Percentiles rank a stretch among this genome's conserved stretches.
These are phyloP conservation scores for Xerocomus brunneocitrinus DNA, from an alignment of 768 basidiomycete genomes.

Conservation along the genomic window DNA sequence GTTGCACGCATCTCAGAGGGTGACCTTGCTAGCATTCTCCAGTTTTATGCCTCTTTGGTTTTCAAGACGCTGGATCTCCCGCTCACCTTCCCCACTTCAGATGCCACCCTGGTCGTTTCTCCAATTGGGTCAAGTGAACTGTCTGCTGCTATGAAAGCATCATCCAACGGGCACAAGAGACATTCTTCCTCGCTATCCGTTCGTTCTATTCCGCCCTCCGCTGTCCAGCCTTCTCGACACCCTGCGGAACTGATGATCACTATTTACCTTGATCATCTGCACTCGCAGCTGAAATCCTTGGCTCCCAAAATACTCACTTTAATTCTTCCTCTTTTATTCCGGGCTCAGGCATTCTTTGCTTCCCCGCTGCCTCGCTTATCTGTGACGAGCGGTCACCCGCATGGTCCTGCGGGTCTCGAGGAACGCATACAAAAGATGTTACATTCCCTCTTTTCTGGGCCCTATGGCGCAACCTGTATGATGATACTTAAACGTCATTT, in stretches of 20 bases:
- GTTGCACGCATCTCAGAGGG: slow-evolving; percentile 58
- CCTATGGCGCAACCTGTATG: slow-evolving; percentile 63
- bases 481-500: slow-evolving; percentile 56
- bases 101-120: slow-evolving; percentile 22
- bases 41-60: slow-evolving; percentile 58
- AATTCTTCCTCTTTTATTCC: slow-evolving; percentile 72
- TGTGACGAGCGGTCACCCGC: slow-evolving; percentile 38
- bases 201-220: slow-evolving; percentile 36
- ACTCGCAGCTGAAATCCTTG: slow-evolving; percentile 56
- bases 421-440: slow-evolving; percentile 55
- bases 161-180: slow-evolving; percentile 45
- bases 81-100: slow-evolving; percentile 12
- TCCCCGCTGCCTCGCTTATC: slow-evolving; percentile 67
- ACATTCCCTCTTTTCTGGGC: slow-evolving; percentile 54
- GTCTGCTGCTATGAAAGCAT: slow-evolving; percentile 17
- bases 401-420: slow-evolving; percentile 38
- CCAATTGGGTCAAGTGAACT: slow-evolving; percentile 31
- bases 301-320: slow-evolving; percentile 47
- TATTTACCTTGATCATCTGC: slow-evolving; percentile 61
- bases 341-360: slow-evolving; percentile 59
- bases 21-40: slow-evolving; percentile 50
- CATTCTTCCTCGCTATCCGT: slow-evolving; percentile 60
- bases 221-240: slow-evolving; percentile 34
- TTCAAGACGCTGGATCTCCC: slow-evolving; percentile 45
- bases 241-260: slow-evolving; percentile 61